Evolutionary conservation across 768 basidiomycete genomes (phyloP).

Genomic region (Psilocybe tampanensis): DNA sequence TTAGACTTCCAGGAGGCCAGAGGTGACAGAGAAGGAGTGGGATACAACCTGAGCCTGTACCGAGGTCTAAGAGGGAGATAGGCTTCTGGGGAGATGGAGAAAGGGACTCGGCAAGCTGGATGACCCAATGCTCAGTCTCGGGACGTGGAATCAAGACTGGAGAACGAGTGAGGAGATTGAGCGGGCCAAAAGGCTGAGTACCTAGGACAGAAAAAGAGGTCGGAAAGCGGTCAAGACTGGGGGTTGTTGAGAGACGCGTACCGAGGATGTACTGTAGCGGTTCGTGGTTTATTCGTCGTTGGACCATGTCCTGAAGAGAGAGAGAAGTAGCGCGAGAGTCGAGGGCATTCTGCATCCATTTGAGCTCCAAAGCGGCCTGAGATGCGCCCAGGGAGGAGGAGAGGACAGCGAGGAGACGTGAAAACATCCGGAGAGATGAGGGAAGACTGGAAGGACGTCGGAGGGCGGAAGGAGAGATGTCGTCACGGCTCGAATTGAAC

Average conservation of each 20-base stretch:
- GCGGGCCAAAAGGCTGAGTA: conserved; percentile 86
- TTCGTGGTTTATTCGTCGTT: conserved; percentile 65
- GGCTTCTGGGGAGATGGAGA: conserved; percentile 35
- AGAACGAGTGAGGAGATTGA: conserved; percentile 69
- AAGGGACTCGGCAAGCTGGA: conserved; percentile 56
- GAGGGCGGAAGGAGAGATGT: conserved; percentile 8
- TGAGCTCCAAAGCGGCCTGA: conserved; percentile 43
- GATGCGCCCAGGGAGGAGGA: conserved; percentile 31
- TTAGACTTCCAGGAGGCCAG: conserved; percentile 55
- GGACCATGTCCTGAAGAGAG: conserved; percentile 49
- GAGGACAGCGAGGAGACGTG: conserved; percentile 29
- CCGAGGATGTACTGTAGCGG: conserved; percentile 93
- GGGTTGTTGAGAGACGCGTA: conserved; percentile 32
- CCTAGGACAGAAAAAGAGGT: conserved; percentile 43
- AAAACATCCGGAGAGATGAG: conserved; percentile 23
- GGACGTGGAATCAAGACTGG: conserved; percentile 94
- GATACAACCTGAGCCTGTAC: conserved; percentile 93
- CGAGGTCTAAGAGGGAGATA: conserved; percentile 75
- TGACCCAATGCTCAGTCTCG: conserved; percentile 88
- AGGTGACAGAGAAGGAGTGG: conserved; percentile 79
- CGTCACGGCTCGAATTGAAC: too few relatives aligned
- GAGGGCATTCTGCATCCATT: conserved; percentile 43
- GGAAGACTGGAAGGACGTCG: conserved; percentile 1
- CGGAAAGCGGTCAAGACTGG: conserved; percentile 13
- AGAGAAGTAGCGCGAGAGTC: conserved; percentile 12